A percentile compares a stretch with the other conserved stretches of the same genome.
phyloP scores from a whole-genome alignment of 2,329 filamentous ascomycete genomes.

The Nectriaceae sp. region DNA sequence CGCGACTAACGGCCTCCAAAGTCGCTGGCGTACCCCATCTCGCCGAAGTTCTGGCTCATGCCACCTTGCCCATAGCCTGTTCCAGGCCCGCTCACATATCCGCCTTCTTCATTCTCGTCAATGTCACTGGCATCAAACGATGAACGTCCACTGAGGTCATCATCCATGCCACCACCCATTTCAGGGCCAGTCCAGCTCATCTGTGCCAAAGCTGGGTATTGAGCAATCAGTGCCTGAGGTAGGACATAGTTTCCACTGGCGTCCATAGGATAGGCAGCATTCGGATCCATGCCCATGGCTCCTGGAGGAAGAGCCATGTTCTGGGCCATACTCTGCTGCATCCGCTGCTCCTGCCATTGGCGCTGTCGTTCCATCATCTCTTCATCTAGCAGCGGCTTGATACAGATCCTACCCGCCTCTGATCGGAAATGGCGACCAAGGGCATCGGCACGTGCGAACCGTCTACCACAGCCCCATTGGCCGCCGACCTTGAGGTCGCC shows the following conservation, averaged over 20 bases:
- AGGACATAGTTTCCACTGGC: constrained; percentile 63
- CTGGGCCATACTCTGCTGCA: constrained; percentile 65
- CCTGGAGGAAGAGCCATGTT: constrained; percentile 55
- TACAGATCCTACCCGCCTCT: constrained; percentile 93
- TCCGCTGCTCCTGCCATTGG: constrained; percentile 70
- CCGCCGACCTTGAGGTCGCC: constrained; percentile 82
- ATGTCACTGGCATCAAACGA: constrained; percentile 83
- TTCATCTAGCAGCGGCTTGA: constrained; percentile 95
- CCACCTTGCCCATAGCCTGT: constrained; percentile 60
- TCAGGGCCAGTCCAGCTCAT: constrained; percentile 75
- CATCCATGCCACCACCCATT: constrained; percentile 71
- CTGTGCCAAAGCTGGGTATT: constrained; percentile 90
- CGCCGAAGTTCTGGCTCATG: constrained; percentile 53
- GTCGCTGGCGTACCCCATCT: constrained; percentile 32
- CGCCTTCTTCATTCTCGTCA: constrained; percentile 71
- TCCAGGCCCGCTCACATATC: constrained; percentile 65
- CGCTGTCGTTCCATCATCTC: constrained; percentile 83
- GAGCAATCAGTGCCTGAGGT: constrained; percentile 84
- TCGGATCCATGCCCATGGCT: constrained; percentile 61
- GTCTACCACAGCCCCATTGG: constrained; percentile 89
- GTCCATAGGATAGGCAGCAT: constrained; percentile 60
- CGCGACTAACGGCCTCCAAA: constrained; percentile 29
- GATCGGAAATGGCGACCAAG: constrained; percentile 93
- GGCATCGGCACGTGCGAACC: constrained; percentile 94
- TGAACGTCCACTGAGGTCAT: constrained; percentile 75